phyloP scores from a whole-genome alignment of 176 grass and related monocot genomes.

The Aegilops tauschii region DNA sequence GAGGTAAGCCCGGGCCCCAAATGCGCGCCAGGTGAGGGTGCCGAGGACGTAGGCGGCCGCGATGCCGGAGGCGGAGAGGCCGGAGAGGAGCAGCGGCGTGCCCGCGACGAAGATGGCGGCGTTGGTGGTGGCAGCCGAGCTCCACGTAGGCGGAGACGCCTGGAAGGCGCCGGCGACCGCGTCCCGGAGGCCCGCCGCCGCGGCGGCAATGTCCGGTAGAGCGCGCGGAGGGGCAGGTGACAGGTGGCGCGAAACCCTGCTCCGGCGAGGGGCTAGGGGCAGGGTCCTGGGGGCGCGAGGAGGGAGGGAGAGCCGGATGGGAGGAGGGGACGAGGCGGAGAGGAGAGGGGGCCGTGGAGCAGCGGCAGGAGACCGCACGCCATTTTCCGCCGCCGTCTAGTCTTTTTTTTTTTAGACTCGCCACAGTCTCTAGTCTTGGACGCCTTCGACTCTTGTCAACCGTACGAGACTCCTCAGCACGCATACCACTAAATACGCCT shows the following conservation, averaged over 20 bases:
- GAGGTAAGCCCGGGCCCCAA: slow-evolving; percentile 52
- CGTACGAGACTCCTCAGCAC: too few species aligned
- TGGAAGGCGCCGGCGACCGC: slow-evolving; percentile 47
- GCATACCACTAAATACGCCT: neutral
- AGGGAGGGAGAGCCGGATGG: neutral
- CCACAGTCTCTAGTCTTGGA: too few species aligned
- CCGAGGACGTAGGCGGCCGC: slow-evolving; percentile 69
- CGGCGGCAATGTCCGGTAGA: slow-evolving; percentile 29
- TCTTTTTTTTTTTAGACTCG: too few species aligned
- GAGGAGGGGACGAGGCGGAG: slow-evolving; percentile 17
- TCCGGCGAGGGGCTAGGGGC: neutral
- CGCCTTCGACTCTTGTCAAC: too few species aligned
- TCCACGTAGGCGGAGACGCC: slow-evolving; percentile 65
- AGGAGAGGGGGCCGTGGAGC: neutral
- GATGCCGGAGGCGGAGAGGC: slow-evolving; percentile 69
- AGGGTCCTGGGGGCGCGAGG: neutral
- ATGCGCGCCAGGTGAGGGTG: slow-evolving; percentile 76
- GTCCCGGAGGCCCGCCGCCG: slow-evolving; percentile 17
- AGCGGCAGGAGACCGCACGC: slow-evolving; percentile 43
- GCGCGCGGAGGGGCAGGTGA: slow-evolving; percentile 12
- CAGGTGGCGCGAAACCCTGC: slow-evolving; percentile 11
- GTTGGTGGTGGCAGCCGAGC: slow-evolving; percentile 55
- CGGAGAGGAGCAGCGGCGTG: slow-evolving; percentile 61
- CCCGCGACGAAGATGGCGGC: slow-evolving; percentile 62
- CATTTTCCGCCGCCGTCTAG: slow-evolving; percentile 29